phyloP scores from a whole-genome alignment of 148 eudicot species.

The Camellia sinensis region DNA sequence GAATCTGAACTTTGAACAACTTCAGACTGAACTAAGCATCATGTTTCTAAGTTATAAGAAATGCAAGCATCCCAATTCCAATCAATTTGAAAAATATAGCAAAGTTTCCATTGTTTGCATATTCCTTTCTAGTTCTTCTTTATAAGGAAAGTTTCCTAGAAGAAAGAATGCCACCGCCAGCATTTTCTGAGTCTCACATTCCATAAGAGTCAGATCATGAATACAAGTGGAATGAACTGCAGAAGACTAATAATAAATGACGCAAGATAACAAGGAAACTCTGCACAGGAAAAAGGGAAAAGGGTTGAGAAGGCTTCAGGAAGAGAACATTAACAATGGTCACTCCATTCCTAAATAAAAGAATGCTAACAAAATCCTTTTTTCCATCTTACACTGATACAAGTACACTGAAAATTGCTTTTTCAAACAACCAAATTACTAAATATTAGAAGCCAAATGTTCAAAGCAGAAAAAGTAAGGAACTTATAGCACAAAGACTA shows the following conservation, averaged over 20 bases:
- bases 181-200: not conserved
- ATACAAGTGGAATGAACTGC: not conserved
- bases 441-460: not conserved
- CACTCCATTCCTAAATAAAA: not conserved
- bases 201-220: not conserved
- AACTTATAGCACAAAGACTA: not conserved
- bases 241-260: not conserved
- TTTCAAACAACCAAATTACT: not conserved
- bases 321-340: not conserved
- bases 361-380: not conserved
- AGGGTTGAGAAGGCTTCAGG: not conserved
- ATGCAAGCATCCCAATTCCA: too few species aligned
- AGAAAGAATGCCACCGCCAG: not conserved
- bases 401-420: not conserved
- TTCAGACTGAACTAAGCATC: not conserved
- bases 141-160: not conserved
- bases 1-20: not conserved
- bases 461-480: not conserved
- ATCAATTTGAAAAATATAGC: not conserved
- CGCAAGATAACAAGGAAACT: not conserved
- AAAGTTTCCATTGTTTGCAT: not conserved
- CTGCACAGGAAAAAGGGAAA: not conserved
- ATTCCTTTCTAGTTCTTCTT: not conserved
- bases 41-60: too few species aligned
- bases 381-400: not conserved